Percentiles rank a stretch among this genome's conserved stretches.
Evolutionary conservation across 108 stramenopile genomes (phyloP).

Genomic region (Discostella pseudostelligera): DNA sequence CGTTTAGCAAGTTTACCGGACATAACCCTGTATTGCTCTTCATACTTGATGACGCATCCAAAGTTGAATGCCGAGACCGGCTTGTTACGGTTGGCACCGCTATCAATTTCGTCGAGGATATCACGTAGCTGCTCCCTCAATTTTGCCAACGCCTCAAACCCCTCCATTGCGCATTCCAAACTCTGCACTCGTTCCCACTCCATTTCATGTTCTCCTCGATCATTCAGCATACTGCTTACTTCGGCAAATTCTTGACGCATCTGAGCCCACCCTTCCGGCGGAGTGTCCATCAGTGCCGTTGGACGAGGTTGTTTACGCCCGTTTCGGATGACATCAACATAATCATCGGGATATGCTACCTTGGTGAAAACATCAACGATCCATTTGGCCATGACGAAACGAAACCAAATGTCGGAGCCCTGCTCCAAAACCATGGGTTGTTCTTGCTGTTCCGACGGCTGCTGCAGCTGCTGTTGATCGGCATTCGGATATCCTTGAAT

Average conservation of each 20-base stretch:
- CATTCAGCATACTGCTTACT: background rate
- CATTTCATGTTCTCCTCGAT: background rate
- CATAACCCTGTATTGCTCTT: too few species aligned
- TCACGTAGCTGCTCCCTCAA: conserved; percentile 11
- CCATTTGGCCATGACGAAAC: conserved; percentile 23
- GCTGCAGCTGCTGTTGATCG: too few species aligned
- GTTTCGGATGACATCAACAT: background rate
- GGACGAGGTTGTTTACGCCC: background rate
- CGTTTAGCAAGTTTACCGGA: too few species aligned
- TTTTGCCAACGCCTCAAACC: conserved; percentile 20
- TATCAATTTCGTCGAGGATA: background rate
- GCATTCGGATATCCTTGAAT: background rate
- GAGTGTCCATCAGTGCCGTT: conserved; percentile 8
- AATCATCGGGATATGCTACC: conserved; percentile 9
- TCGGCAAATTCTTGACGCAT: conserved; percentile 8
- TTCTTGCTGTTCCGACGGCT: background rate
- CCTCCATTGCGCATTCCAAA: conserved; percentile 14
- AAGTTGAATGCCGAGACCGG: background rate
- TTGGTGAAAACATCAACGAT: conserved; percentile 13
- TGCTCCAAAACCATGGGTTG: background rate
- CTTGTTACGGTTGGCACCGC: background rate
- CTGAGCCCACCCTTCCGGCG: conserved; percentile 4
- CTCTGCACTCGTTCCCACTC: background rate
- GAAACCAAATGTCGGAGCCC: conserved; percentile 10
- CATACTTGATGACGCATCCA: background rate